Evolutionary conservation across 495 filamentous ascomycete genomes (phyloP).

Genomic region (Jackrogersella multiformis): DNA sequence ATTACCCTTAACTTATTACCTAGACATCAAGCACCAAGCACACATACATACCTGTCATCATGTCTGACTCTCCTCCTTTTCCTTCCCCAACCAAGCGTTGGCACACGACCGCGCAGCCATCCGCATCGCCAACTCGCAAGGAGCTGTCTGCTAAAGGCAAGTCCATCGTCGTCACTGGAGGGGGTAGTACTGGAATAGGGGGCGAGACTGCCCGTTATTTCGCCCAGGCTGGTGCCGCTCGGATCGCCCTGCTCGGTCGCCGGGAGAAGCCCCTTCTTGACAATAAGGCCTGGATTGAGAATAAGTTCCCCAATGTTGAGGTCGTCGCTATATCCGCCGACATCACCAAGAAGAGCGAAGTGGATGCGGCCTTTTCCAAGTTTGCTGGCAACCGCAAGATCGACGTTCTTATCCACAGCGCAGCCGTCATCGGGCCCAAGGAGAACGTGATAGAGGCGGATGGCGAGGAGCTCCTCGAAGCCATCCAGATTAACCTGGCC

Average conservation of each 20-base stretch:
- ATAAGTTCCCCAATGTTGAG: slow-evolving; percentile 23
- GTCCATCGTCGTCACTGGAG: slow-evolving; percentile 55
- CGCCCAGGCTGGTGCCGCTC: slow-evolving; percentile 55
- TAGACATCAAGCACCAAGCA: too few species aligned
- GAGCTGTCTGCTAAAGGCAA: slow-evolving; percentile 55
- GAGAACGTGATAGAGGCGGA: slow-evolving; percentile 45
- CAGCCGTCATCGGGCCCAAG: slow-evolving; percentile 46
- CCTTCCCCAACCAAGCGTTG: slow-evolving; percentile 37
- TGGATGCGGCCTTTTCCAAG: slow-evolving; percentile 45
- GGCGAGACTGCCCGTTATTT: slow-evolving; percentile 53
- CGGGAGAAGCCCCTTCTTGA: slow-evolving; percentile 20
- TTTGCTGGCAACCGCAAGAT: slow-evolving; percentile 48
- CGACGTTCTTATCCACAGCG: slow-evolving; percentile 46
- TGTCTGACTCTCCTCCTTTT: slow-evolving; percentile 21
- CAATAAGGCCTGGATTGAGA: slow-evolving; percentile 30
- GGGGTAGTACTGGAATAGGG: slow-evolving; percentile 51
- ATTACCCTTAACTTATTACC: too few species aligned
- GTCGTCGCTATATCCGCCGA: slow-evolving; percentile 45
- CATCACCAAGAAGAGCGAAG: slow-evolving; percentile 52
- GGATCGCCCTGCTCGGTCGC: slow-evolving; percentile 52
- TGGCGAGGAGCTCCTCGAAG: slow-evolving; percentile 46
- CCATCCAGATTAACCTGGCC: slow-evolving; percentile 50
- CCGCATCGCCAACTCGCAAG: slow-evolving; percentile 46
- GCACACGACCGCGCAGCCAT: slow-evolving; percentile 41
- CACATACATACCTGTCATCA: too few species aligned